These are phyloP conservation scores for Saururus chinensis DNA, from an alignment of 164 flowering plant species.

Conservation along the genomic window DNA sequence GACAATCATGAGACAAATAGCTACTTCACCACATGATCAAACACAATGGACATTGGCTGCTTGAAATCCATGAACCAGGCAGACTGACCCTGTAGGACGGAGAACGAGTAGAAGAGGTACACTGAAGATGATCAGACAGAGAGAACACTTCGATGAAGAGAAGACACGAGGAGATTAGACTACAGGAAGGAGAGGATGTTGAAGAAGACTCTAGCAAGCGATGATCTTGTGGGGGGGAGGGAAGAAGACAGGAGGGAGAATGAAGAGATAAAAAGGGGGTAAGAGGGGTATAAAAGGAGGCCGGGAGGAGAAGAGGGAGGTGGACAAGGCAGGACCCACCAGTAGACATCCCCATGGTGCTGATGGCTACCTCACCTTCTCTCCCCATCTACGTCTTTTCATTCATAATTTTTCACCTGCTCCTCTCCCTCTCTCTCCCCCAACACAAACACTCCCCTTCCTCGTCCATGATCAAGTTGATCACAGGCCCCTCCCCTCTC, in stretches of 20 bases:
- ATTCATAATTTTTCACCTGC: not conserved
- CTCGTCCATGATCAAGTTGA: not conserved
- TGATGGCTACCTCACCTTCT: slow-evolving; percentile 15
- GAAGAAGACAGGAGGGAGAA: slow-evolving; percentile 12
- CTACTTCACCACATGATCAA: not conserved
- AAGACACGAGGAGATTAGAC: not conserved
- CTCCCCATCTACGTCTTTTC: slow-evolving; percentile 13
- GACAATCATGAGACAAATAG: too few relatives aligned
- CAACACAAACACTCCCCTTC: not conserved
- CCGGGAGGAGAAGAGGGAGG: not conserved
- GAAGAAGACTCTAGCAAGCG: too few relatives aligned
- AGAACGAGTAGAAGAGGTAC: not conserved
- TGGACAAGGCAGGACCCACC: slow-evolving; percentile 3
- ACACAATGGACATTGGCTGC: not conserved
- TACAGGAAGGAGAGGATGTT: too few relatives aligned
- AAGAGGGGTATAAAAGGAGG: slow-evolving; percentile 1
- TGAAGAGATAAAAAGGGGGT: slow-evolving; percentile 11
- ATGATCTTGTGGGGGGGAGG: not conserved
- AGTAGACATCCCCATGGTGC: slow-evolving; percentile 8
- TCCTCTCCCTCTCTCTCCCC: not conserved
- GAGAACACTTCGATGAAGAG: not conserved
- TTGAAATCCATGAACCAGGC: not conserved
- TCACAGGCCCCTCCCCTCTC: not conserved
- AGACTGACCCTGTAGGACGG: too few relatives aligned
- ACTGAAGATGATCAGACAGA: not conserved